Base-by-base conservation (phyloP, 78 protist species). In the Creolimax fragrantissima region DNA sequence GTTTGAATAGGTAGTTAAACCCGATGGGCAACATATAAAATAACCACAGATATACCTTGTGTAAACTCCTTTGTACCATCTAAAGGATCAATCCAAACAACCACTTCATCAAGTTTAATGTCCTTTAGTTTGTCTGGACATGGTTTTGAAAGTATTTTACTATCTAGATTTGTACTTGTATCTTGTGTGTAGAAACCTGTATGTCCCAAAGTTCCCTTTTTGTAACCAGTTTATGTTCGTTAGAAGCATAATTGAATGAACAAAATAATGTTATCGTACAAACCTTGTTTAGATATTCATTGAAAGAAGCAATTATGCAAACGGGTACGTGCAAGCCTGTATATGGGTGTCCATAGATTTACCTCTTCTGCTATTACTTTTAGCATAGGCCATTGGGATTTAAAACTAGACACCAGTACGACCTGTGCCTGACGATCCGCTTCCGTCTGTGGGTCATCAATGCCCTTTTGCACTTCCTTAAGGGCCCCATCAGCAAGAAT, bases 1-100 rank as follows among this genome's bases (percentile, higher is more conserved):
- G n/a, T n/a, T n/a, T n/a, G n/a, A n/a, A n/a, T n/a, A n/a, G n/a
- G n/a, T n/a, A n/a, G n/a, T n/a, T n/a, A n/a, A n/a, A n/a, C n/a
- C n/a, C n/a, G n/a, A n/a, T n/a, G n/a, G n/a, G n/a, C n/a, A n/a
- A n/a, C n/a, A n/a, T n/a, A n/a, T n/a, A n/a, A n/a, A n/a, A n/a
- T n/a, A n/a, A n/a, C n/a, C n/a, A n/a, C n/a, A n/a, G n/a, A n/a
- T 58, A 35, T 37, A n/a, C 93, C 93, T 2, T 81, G 83, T 4
- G 89, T 84, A 35, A 91, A 84, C 74, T 84, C 89, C 35, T 44
- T 3, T 4, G 93, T 91, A 3, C 93, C 93, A 44, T 91, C 93
- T 42, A 91, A 42, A n/a, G 93, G 93, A 35, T 91, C 93, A 17
- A 91, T 85, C 89, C 89, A 91, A 0, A 91, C 90, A 3, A 37